Conservation (phyloP, 2,329 filamentous ascomycete genomes). For the Fusarium metavorans region DNA sequence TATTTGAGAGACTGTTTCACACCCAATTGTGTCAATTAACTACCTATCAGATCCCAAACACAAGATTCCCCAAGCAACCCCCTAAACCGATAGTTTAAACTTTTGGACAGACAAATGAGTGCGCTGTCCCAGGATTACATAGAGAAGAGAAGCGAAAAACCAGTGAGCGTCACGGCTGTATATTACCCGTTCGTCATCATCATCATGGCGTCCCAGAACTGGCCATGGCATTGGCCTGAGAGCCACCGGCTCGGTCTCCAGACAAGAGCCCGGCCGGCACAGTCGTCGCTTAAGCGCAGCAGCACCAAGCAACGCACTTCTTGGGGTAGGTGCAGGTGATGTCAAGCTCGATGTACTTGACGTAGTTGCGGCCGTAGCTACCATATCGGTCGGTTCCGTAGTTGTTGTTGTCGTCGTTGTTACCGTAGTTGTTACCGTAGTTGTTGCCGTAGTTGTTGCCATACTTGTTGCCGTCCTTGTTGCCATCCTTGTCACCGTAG, state of each 20-base stretch:
- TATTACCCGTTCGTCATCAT: slow-evolving; percentile 1
- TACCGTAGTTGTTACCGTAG: neutral
- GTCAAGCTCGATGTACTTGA: slow-evolving; percentile 24
- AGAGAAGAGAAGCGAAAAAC: slow-evolving; percentile 6
- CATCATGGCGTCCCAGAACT: neutral
- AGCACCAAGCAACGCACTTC: slow-evolving; percentile 29
- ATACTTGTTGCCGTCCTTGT: neutral
- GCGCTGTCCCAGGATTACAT: slow-evolving; percentile 1
- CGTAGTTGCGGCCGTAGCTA: neutral
- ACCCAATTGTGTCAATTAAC: slow-evolving; percentile 3
- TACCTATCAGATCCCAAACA: neutral
- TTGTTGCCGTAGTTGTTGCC: neutral
- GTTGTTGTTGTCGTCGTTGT: neutral
- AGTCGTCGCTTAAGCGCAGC: slow-evolving; percentile 11
- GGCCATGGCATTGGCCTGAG: neutral
- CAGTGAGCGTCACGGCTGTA: slow-evolving; percentile 6
- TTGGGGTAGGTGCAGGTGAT: slow-evolving; percentile 23
- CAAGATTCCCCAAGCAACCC: neutral
- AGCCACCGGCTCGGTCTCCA: neutral
- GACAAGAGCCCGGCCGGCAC: neutral
- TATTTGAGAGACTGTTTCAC: neutral
- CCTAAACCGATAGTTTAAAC: slow-evolving; percentile 1
- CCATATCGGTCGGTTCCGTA: neutral
- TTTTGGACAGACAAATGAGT: slow-evolving; percentile 6
- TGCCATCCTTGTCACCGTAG: neutral